phyloP scores from a whole-genome alignment of 768 basidiomycete species.

The Auriscalpium orientale region DNA sequence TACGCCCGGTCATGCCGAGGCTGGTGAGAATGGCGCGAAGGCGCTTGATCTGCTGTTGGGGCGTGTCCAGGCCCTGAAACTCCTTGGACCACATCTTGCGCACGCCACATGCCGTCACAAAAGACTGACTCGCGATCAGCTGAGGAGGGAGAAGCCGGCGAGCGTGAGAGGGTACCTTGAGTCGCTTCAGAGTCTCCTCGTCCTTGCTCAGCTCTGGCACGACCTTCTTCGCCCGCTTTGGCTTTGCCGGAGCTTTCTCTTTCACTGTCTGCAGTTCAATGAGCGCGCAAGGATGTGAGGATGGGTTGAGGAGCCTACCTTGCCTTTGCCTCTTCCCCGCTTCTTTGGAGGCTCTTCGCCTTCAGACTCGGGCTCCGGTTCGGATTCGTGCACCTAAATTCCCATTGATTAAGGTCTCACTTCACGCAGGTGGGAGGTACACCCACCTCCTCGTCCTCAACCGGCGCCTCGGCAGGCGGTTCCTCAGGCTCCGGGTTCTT shows the following conservation, averaged over 20 bases:
- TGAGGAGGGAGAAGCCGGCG: background rate
- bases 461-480: background rate
- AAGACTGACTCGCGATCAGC: conserved; percentile 32
- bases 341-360: background rate
- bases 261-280: conserved; percentile 1
- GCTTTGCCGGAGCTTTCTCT: conserved; percentile 25
- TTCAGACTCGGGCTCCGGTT: background rate
- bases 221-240: conserved; percentile 23
- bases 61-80: conserved; percentile 49
- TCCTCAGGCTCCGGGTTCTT: background rate
- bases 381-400: background rate
- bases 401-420: background rate
- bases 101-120: conserved; percentile 69
- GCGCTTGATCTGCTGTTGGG: conserved; percentile 56
- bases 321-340: conserved; percentile 21
- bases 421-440: background rate
- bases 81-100: conserved; percentile 74
- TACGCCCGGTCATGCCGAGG: conserved; percentile 73
- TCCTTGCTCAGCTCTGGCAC: conserved; percentile 39
- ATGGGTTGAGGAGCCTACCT: conserved; percentile 18
- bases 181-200: conserved; percentile 65
- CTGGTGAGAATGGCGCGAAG: conserved; percentile 59
- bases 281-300: background rate
- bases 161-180: conserved; percentile 46
- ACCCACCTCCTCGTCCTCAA: background rate